Evolutionary conservation across 805 yeast species (phyloP).

Genomic region (Metschnikowia orientalis): DNA sequence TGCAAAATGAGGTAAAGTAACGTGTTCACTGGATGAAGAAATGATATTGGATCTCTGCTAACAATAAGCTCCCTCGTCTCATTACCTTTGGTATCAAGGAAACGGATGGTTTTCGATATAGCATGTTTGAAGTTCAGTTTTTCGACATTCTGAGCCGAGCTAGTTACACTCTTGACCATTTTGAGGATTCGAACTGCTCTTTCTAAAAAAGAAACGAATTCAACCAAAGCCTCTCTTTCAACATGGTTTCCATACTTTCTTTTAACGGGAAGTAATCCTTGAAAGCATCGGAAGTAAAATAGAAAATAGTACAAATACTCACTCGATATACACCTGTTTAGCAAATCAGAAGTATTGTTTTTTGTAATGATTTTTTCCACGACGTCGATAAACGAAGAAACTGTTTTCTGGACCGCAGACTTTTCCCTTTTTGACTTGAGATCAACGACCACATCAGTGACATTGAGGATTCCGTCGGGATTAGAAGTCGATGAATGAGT

Average conservation of each 20-base stretch:
- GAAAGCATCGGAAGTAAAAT: conserved; percentile 49
- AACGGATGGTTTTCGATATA: conserved; percentile 26
- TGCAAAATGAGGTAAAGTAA: conserved; percentile 46
- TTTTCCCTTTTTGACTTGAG: conserved; percentile 16
- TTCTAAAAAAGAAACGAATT: conserved; percentile 47
- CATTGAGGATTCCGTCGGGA: conserved; percentile 31
- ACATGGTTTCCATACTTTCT: conserved; percentile 70
- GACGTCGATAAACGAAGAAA: conserved; percentile 29
- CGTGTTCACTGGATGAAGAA: conserved; percentile 57
- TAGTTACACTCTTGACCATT: conserved; percentile 36
- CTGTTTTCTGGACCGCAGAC: conserved; percentile 27
- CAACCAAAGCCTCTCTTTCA: conserved; percentile 46
- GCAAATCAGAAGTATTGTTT: conserved; percentile 17
- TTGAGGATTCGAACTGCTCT: conserved; percentile 42
- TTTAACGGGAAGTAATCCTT: conserved; percentile 51
- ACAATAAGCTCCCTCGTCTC: conserved; percentile 32
- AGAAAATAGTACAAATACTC: conserved; percentile 40
- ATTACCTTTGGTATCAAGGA: conserved; percentile 23
- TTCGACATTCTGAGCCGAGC: conserved; percentile 33
- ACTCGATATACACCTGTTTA: conserved; percentile 26
- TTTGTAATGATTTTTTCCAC: conserved; percentile 25
- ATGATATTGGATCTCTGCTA: conserved; percentile 48
- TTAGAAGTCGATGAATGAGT: conserved; percentile 35
- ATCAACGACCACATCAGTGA: conserved; percentile 21
- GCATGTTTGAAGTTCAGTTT: conserved; percentile 32